These are phyloP conservation scores for Fraxinus platypoda DNA, from an alignment of 305 asterid species.

Conservation along the genomic window DNA sequence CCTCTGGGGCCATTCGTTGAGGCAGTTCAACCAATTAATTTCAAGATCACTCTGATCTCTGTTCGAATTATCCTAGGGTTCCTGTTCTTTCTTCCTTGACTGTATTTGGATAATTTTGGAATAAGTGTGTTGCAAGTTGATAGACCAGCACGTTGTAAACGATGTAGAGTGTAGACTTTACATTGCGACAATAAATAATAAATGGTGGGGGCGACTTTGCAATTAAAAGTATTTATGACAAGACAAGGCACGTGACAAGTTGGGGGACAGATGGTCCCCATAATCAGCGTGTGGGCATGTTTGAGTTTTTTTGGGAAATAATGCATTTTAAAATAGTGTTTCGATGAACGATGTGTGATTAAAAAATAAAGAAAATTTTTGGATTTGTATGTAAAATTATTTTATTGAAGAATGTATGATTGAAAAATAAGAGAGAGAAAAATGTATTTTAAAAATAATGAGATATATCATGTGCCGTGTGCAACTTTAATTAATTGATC, in stretches of 20 bases:
- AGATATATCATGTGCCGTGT: neutral
- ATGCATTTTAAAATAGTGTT: no score
- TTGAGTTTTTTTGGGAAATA: no score
- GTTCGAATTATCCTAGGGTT: no score
- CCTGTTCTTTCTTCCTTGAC: neutral
- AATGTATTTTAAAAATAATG: no score
- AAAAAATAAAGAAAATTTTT: no score
- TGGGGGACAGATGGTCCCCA: constrained; percentile 28
- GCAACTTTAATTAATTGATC: neutral
- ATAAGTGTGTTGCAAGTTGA: constrained; percentile 15
- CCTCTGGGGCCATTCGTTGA: no score
- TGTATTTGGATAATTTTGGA: constrained; percentile 3
- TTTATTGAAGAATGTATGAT: no score
- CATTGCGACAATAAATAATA: neutral
- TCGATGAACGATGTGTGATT: no score
- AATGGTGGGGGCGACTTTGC: constrained; percentile 18
- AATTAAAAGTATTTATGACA: constrained; percentile 10
- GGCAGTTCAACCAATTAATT: no score
- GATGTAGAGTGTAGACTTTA: neutral
- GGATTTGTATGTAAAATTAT: no score
- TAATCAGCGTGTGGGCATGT: neutral
- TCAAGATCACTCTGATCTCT: no score
- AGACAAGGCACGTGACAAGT: constrained; percentile 30
- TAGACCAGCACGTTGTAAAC: neutral
- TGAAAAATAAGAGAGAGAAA: no score